These are phyloP conservation scores for Radiomyces spectabilis DNA, from an alignment of 192 early-diverging fungal species.

Conservation along the genomic window DNA sequence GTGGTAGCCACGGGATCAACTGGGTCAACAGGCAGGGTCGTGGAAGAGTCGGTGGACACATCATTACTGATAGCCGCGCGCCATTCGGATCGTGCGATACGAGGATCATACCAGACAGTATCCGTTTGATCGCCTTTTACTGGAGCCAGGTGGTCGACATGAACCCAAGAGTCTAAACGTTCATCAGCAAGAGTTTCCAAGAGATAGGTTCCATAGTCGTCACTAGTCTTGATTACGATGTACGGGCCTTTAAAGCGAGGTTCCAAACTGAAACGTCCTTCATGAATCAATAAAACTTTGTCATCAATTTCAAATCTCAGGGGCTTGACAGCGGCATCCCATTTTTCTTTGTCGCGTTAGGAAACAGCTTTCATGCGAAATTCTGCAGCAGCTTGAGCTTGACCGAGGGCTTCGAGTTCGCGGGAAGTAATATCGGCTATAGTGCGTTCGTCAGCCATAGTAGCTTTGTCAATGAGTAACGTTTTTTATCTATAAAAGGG, in stretches of 20 bases:
- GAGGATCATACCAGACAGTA: neutral
- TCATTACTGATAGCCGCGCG: neutral
- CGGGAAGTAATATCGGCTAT: neutral
- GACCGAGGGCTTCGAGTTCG: neutral
- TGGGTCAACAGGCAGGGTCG: neutral
- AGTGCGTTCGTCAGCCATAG: neutral
- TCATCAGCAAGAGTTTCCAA: neutral
- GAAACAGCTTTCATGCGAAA: neutral
- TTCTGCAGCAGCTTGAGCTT: conserved; percentile 4
- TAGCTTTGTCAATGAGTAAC: conserved; percentile 4
- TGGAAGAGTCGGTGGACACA: neutral
- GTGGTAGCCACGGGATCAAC: neutral
- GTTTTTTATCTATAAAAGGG: too few species aligned
- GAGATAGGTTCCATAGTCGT: neutral
- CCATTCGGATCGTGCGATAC: neutral
- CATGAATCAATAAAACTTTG: neutral
- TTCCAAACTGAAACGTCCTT: neutral
- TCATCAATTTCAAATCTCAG: neutral
- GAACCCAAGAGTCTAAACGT: neutral
- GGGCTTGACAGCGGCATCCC: neutral
- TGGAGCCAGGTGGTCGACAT: neutral
- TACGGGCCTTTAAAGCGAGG: neutral
- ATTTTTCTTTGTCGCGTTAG: neutral
- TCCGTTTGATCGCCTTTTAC: neutral
- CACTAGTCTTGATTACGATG: neutral